A percentile compares a stretch with the other conserved stretches of the same genome.
Conservation (phyloP, 306 rosid species). For the Rosa rugosa region DNA sequence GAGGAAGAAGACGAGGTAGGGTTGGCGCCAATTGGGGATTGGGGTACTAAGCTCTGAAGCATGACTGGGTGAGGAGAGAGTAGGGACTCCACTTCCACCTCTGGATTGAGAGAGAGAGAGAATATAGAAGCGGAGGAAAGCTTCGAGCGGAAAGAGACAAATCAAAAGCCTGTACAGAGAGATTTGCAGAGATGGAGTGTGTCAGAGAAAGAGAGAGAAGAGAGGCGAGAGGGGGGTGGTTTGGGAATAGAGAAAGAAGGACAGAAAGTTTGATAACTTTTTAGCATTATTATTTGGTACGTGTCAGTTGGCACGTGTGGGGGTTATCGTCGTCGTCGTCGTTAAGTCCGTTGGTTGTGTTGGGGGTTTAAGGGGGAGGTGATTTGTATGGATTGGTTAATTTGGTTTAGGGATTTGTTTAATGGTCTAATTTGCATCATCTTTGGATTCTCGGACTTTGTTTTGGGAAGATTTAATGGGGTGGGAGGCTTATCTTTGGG, state of each 20-base stretch:
- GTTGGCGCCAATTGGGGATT: conserved; percentile 43
- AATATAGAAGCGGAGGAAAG: conserved; percentile 47
- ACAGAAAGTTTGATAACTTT: conserved; percentile 25
- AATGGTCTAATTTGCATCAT: not conserved
- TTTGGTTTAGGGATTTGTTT: not conserved
- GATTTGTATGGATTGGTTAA: not conserved
- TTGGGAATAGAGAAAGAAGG: not conserved
- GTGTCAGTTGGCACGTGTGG: not conserved
- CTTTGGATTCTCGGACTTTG: conserved; percentile 19
- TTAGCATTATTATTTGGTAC: not conserved
- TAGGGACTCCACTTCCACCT: too few relatives aligned
- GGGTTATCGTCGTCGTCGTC: not conserved
- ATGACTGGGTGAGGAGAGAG: conserved; percentile 43
- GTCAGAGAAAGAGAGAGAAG: conserved; percentile 41
- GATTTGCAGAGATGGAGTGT: conserved; percentile 39
- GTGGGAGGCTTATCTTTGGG: conserved; percentile 4
- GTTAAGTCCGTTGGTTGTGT: conserved; percentile 29
- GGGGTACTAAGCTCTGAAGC: conserved; percentile 89
- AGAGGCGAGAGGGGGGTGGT: not conserved
- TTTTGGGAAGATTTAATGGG: not conserved
- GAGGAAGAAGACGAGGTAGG: conserved; percentile 34
- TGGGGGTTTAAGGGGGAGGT: not conserved
- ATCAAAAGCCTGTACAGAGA: conserved; percentile 34
- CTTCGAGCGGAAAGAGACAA: conserved; percentile 55
- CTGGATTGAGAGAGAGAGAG: conserved; percentile 30